Evolutionary conservation across 345 rosid genomes (phyloP), one percentile per base, ranked within the genome.

Genomic region (Boechera retrofracta): DNA sequence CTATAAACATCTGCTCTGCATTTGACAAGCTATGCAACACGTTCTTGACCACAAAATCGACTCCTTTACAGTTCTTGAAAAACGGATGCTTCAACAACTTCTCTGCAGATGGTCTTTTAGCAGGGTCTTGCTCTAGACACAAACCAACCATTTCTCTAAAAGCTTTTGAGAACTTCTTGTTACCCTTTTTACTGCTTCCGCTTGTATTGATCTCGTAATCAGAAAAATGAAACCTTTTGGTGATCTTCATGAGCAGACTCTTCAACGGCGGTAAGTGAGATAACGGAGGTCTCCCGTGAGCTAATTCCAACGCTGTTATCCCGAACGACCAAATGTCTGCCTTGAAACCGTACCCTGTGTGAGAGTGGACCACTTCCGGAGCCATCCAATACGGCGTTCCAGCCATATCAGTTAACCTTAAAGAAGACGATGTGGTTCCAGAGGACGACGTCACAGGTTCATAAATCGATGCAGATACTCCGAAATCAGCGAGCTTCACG

Each of bases 311-410:
- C 3, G 97, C 98, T 0, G 96, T 90, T 44, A 94, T 91, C n/a
- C 97, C 96, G 12, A 94, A 86, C 4, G 97, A 94, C 98, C 97
- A 91, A 8, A 94, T 86, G n/a, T 94, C 95, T 5, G 98, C 96
- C 80, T 94, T 90, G 81, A 87, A 87, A 75, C 96, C 86, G 28
- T 94, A 91, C 35, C 97, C 97, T 1, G 80, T 87, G 77, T 91
- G 98, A 2, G 98, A 90, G 79, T 90, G 98, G 41, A 94, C 89
- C 71, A 94, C 98, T 84, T 91, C 98, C 3, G 96, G 98, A 21
- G 98, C 97, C 97, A 94, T 94, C 98, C 98, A 94, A 63, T 91
- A 94, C 1, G 94, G 94, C 0, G 97, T 90, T 10, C 98, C 97
- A 0, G 98, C 87, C 26, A 91, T 51, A 77, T 90, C 92, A 2